Percentiles rank a stretch among this genome's conserved stretches.
Evolutionary conservation across 495 filamentous ascomycete species (phyloP).

Genomic region (Penicillium salamii): DNA sequence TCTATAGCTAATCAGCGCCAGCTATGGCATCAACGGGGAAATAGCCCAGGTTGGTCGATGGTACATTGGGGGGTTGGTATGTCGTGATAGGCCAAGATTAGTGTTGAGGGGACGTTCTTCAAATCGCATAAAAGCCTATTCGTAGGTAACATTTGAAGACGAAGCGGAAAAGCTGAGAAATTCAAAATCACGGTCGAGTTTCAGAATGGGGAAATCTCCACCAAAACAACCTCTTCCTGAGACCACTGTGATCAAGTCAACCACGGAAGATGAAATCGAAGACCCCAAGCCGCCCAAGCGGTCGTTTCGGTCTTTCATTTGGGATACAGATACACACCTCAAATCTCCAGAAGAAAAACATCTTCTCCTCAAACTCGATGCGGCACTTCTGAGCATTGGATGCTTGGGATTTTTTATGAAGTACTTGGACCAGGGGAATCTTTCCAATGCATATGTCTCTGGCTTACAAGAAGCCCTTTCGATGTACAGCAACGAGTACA

Average conservation of each 20-base stretch:
- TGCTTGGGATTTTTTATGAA: constrained; percentile 38
- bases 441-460: constrained; percentile 27
- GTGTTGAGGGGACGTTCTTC: neutral
- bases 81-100: neutral
- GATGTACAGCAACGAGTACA: constrained; percentile 32
- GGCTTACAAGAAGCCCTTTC: constrained; percentile 18
- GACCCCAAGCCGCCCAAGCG: neutral
- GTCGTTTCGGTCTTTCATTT: constrained; percentile 16
- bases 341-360: constrained; percentile 29
- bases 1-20: neutral
- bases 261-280: neutral
- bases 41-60: neutral
- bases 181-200: neutral
- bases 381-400: constrained; percentile 31
- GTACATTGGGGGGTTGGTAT: neutral
- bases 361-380: constrained; percentile 35
- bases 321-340: constrained; percentile 20
- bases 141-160: neutral
- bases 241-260: neutral
- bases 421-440: constrained; percentile 30
- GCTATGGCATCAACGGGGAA: neutral
- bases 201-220: neutral
- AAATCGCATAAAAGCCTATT: neutral
- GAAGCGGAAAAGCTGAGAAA: neutral
- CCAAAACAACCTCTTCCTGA: neutral